Evolutionary conservation across 78 protist species (phyloP), one percentile per base, ranked within the genome.

Genomic region (Dictyostelium intermedium): DNA sequence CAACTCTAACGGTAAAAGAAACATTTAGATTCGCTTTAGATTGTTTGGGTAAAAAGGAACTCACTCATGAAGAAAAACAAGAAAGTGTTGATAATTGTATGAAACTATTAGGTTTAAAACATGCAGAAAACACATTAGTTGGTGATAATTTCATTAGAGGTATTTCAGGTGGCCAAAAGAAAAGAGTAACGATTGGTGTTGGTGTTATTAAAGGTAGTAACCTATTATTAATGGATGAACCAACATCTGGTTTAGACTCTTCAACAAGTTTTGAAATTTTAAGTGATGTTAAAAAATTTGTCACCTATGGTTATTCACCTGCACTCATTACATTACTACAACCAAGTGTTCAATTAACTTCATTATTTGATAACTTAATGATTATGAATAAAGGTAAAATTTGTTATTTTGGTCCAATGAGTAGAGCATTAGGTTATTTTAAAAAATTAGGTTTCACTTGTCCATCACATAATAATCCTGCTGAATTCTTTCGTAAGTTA

Each of bases 101-200:
- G 85, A 69, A 77, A 27, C 6, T 56, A 7, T 34, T 92, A 2
- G 96, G 96, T 27, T 41, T 92, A 4, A 27, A 69, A 74, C 18
- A 37, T 37, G 34, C 37, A 35, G 35, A 32, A 39, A 79, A 72
- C 37, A 85, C 91, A 34, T 9, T 85, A 7, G 53, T 85, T 41
- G 91, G 91, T 25, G 53, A 53, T 43, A 35, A 66, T 8, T 37
- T 61, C 13, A 34, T 66, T 11, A 7, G 87, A 8, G 96, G 94
- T 81, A 73, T 92, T 20, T 47, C 80, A 8, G 96, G 96, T 53
- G 96, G 96, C 11, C 94, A 92, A 47, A 70, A 81, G 79, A 84
- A 43, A 50, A 56, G 96, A 30, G 96, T 92, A 18, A 30, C 92
- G 3, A 84, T 91, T 63, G 95, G 87, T 20, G 60, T 96, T 7